These are phyloP conservation scores for Apiotrichum laibachii DNA, from an alignment of 1,284 basidiomycete species.

Conservation along the genomic window DNA sequence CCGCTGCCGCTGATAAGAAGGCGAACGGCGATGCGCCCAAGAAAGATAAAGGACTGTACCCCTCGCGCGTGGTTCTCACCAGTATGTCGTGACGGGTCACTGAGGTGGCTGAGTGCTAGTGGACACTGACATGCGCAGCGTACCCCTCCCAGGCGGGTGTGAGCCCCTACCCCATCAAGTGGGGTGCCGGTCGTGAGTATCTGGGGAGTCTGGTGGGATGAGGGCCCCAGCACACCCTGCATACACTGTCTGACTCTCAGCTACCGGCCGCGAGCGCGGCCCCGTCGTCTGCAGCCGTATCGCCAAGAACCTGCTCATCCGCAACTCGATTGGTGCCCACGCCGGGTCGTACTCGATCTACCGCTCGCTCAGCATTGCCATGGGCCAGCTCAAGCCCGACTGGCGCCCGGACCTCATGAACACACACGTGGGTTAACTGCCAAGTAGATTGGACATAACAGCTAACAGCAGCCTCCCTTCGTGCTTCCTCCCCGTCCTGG, in stretches of 20 bases:
- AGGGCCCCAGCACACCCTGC: not conserved
- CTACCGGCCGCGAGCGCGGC: constrained; percentile 59
- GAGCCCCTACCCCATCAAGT: constrained; percentile 71
- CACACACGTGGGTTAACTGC: constrained; percentile 59
- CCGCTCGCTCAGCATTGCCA: constrained; percentile 83
- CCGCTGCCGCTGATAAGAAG: too few relatives aligned
- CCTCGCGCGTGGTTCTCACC: constrained; percentile 39
- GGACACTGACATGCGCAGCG: constrained; percentile 51
- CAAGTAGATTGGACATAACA: not conserved
- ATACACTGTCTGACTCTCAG: constrained; percentile 16
- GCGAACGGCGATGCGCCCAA: constrained; percentile 1
- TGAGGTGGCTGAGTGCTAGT: too few relatives aligned
- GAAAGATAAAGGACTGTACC: constrained; percentile 36
- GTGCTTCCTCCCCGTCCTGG: constrained; percentile 72
- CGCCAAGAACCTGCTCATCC: constrained; percentile 75
- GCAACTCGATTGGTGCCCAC: constrained; percentile 93
- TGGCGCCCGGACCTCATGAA: constrained; percentile 82
- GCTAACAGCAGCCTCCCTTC: constrained; percentile 64
- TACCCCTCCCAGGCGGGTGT: constrained; percentile 72
- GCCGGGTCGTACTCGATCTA: constrained; percentile 93
- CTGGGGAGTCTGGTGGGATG: too few relatives aligned
- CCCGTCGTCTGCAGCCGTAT: constrained; percentile 88
- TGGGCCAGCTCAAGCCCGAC: constrained; percentile 79
- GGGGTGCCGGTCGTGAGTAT: constrained; percentile 69
- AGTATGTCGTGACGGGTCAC: constrained; percentile 24